Percentiles rank a stretch among this genome's conserved stretches.
phyloP scores from a whole-genome alignment of 345 rosid species.

The Euphorbia tirucalli region DNA sequence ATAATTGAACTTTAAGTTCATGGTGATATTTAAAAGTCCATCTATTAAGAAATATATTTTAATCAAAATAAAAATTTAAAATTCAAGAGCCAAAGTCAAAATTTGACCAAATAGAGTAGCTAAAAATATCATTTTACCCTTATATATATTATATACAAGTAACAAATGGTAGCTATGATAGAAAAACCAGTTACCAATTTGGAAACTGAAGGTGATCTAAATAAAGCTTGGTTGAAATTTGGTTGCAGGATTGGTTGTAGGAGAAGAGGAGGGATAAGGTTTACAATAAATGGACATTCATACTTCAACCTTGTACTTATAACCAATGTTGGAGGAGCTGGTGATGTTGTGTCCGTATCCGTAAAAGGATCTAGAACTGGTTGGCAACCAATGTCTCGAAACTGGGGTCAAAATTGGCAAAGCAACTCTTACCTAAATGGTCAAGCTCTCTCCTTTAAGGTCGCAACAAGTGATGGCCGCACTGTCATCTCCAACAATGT shows the following conservation, averaged over 20 bases:
- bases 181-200: too few relatives aligned
- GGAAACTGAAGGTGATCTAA: background rate
- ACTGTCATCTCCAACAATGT: constrained; percentile 16
- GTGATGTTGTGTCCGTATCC: constrained; percentile 23
- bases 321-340: constrained; percentile 30
- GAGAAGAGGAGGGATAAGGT: constrained; percentile 23
- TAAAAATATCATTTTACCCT: too few relatives aligned
- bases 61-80: too few relatives aligned
- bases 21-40: too few relatives aligned
- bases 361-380: constrained; percentile 20
- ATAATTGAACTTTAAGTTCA: too few relatives aligned
- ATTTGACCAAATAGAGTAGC: too few relatives aligned
- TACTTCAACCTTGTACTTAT: constrained; percentile 29
- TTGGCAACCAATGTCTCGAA: constrained; percentile 29
- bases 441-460: constrained; percentile 27
- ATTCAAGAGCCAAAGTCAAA: too few relatives aligned
- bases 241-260: constrained; percentile 23
- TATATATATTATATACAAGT: too few relatives aligned
- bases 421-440: constrained; percentile 24
- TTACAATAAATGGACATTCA: constrained; percentile 26
- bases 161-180: too few relatives aligned
- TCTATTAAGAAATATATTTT: too few relatives aligned
- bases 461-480: constrained; percentile 24
- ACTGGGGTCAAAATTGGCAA: constrained; percentile 37
- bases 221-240: background rate